These are phyloP conservation scores for Dryas drummondii DNA, from an alignment of 306 rosid species.

Conservation along the genomic window DNA sequence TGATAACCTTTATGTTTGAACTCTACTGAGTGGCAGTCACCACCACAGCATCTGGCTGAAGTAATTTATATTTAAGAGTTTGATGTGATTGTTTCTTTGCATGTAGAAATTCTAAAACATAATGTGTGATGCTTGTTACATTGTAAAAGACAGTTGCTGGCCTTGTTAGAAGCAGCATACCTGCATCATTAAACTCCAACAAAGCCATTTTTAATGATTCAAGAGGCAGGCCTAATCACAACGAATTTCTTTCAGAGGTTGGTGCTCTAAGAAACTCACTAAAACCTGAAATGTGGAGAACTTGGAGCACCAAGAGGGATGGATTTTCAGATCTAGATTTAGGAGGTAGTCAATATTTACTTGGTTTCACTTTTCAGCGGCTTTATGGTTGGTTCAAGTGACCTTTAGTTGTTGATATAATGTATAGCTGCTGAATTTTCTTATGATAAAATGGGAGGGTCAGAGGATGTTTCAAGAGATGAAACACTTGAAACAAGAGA, in stretches of 20 bases:
- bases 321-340: slow-evolving; percentile 47
- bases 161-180: slow-evolving; percentile 36
- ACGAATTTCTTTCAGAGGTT: slow-evolving; percentile 30
- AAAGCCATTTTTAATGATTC: slow-evolving; percentile 29
- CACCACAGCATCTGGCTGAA: background rate
- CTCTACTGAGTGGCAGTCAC: background rate
- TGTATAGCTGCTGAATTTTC: slow-evolving; percentile 61
- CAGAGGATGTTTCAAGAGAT: slow-evolving; percentile 34
- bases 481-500: slow-evolving; percentile 32
- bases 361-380: slow-evolving; percentile 3
- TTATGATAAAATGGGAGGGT: slow-evolving; percentile 32
- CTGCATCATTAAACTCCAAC: slow-evolving; percentile 38
- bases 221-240: slow-evolving; percentile 34
- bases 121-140: slow-evolving; percentile 42
- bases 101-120: slow-evolving; percentile 39
- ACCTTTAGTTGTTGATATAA: slow-evolving; percentile 27
- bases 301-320: slow-evolving; percentile 65
- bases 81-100: slow-evolving; percentile 26
- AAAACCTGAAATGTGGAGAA: slow-evolving; percentile 57
- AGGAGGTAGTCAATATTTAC: slow-evolving; percentile 54
- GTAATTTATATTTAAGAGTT: background rate
- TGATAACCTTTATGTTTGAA: background rate
- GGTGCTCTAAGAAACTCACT: slow-evolving; percentile 38
- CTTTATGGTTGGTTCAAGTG: slow-evolving; percentile 23
- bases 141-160: slow-evolving; percentile 60